Evolutionary conservation across 257 asterid genomes (phyloP), one percentile per base, ranked within the genome.

Genomic region (Euphrasia confusa): DNA sequence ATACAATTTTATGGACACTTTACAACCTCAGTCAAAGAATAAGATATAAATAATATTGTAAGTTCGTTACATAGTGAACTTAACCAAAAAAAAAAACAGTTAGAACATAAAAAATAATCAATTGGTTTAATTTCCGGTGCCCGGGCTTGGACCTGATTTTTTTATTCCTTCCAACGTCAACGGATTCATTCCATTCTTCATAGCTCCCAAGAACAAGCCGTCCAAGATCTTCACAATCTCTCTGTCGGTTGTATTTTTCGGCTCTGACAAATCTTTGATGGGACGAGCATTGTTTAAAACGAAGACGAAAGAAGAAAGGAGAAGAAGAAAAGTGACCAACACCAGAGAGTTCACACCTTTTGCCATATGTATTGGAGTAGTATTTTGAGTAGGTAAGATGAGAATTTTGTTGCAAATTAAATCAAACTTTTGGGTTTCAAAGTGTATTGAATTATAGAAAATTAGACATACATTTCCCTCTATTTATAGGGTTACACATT

Each of bases 71-170:
- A 9, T 1, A 2, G 5, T 1, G 39, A 33, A 33, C 39, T 33
- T 33, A 33, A 33, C 39, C 0, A 5, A 6, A 33, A 5, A 33
- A 37, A 9, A 37, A 37, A 7, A 9, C 2, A 8, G 42, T 37
- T 37, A 37, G 11, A 37, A 37, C 42, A 35, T 35, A 35, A 37
- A 37, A 37, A 37, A 37, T 9, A 37, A 37, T 37, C 2, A 9
- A 7, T 37, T 9, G 2, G 32, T 13, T 59, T 77, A 77, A 66
- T 77, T 9, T 58, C 82, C 80, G 0, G 0, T 77, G 37, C 80
- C 76, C 5, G 73, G 77, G 63, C 82, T 77, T 1, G 85, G 85
- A 39, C 79, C 79, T 12, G 85, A 74, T 32, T 63, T 77, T 76
- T 74, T 77, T 54, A 74, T 69, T 14, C 72, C 80, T 1, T 63